Evolutionary conservation across 2,329 filamentous ascomycete species (phyloP), one percentile per base, ranked within the genome.

Genomic region (Aspergillus pseudoterreus): DNA sequence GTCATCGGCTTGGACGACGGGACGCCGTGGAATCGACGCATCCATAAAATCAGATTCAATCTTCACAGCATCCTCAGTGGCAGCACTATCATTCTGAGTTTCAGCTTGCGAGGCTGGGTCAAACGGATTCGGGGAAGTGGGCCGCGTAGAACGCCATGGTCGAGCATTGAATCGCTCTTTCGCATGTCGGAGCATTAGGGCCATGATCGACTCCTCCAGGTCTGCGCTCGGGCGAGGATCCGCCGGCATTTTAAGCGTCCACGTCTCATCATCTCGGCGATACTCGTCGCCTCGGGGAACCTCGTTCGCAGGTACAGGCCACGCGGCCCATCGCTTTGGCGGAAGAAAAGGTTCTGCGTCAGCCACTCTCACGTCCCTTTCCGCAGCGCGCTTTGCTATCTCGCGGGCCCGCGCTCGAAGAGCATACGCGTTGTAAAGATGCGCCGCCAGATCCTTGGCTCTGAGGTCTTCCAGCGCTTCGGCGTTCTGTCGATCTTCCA

Each of bases 371-470:
- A 45, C 24, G 21, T 50, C 27, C 11, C 47, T 47, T 33, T 54
- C 53, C 14, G 47, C 35, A 5, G 48, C 47, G 45, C 50, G 48
- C 27, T 43, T 35, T 41, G 47, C 52, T 19, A 54, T 53, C 3
- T 51, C 50, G 35, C 52, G 58, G 2, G 65, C 64, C 47, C 78
- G 73, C 33, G 74, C 71, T 67, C 86, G 90, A 49, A 95, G 74
- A 33, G 80, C 80, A 71, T 87, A 86, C 0, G 86, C 79, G 68
- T 94, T 90, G 72, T 89, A 95, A 4, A 96, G 74, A 71, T 96
- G 92, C 42, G 85, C 72, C 0, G 82, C 78, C 10, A 96, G 73
- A 64, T 96, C 86, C 48, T 80, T 75, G 36, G 86, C 81, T 33
- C 82, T 77, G 14, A 84, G 66, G 43, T 82, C 78, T 52, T 86